Evolutionary conservation across 306 rosid species (phyloP), one percentile per base, ranked within the genome.

Genomic region (Heteromeles arbutifolia): DNA sequence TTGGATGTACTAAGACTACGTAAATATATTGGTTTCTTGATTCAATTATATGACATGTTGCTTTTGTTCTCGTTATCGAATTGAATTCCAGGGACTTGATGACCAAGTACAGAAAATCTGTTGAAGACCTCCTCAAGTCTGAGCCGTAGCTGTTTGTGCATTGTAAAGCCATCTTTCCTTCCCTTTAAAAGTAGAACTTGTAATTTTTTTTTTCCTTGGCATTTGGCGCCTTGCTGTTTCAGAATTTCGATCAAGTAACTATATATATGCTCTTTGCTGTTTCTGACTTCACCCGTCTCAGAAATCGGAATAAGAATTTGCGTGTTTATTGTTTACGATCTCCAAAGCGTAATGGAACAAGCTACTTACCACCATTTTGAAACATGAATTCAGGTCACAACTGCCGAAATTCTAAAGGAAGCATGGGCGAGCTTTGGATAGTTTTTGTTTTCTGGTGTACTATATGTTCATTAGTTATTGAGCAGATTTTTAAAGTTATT

Each of bases 61-160:
- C 29, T 26, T 26, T 43, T 48, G 59, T 72, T 11, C 3, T 48
- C 25, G 50, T 52, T 15, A 67, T 29, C 37, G 24, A 34, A 52
- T 43, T 64, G 53, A 18, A 18, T 24, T 41, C 76, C 88, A 90
- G 99, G 85, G 97, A 92, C 52, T 81, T 89, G 85, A 85, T 86
- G 77, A 87, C 84, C 71, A 88, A 86, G 79, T 89, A 89, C 79
- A 84, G 72, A 77, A 90, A 82, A 58, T 88, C 96, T 59, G 92
- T 95, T 34, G 89, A 87, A 79, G 93, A 87, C 73, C 92, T 95
- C 72, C 82, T 87, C 70, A 84, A 83, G 85, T 89, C 91, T 29
- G 85, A 95, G 69, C 91, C 91, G 3, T 87, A 85, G 77, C 69
- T 69, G 50, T 37, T 22, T 57, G 19, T 52, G 45, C 19, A 73